Evolutionary conservation across 768 basidiomycete species (phyloP).

Genomic region (Rhodotorula diobovata): DNA sequence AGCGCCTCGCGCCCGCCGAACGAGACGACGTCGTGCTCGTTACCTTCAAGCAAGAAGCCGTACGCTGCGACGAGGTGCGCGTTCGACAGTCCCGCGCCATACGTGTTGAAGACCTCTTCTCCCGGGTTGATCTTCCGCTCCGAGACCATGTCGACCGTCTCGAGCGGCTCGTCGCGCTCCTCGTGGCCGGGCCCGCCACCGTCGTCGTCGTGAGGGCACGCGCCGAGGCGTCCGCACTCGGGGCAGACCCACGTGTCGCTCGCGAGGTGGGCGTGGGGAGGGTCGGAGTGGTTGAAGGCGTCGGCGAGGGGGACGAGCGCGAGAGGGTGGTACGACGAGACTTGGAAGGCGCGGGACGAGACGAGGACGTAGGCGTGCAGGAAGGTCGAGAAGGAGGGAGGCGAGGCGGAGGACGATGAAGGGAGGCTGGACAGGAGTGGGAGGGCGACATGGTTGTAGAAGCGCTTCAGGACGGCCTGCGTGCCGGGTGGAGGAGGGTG

Average conservation of each 20-base stretch:
- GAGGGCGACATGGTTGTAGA: neutral
- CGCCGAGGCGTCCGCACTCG: constrained; percentile 63
- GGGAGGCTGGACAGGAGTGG: neutral
- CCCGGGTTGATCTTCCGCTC: constrained; percentile 54
- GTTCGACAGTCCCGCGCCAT: constrained; percentile 58
- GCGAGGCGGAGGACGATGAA: neutral
- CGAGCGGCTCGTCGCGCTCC: neutral
- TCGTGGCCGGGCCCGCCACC: constrained; percentile 8
- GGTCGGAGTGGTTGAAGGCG: constrained; percentile 54
- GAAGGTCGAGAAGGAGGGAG: constrained; percentile 48
- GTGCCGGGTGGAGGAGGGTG: too few species aligned
- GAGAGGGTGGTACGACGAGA: constrained; percentile 72
- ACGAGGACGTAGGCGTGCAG: constrained; percentile 62
- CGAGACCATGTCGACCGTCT: constrained; percentile 63
- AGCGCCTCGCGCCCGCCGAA: neutral
- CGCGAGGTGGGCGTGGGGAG: constrained; percentile 22
- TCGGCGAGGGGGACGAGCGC: constrained; percentile 83
- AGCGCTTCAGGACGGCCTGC: neutral
- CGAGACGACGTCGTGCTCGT: constrained; percentile 56
- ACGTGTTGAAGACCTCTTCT: constrained; percentile 70
- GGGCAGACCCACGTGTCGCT: constrained; percentile 66
- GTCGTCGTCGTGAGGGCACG: constrained; percentile 65
- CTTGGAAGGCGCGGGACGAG: constrained; percentile 73
- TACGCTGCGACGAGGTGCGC: constrained; percentile 64
- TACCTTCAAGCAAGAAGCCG: constrained; percentile 69